These are phyloP conservation scores for Niebla homalea DNA, from an alignment of 495 filamentous ascomycete species.

Conservation along the genomic window DNA sequence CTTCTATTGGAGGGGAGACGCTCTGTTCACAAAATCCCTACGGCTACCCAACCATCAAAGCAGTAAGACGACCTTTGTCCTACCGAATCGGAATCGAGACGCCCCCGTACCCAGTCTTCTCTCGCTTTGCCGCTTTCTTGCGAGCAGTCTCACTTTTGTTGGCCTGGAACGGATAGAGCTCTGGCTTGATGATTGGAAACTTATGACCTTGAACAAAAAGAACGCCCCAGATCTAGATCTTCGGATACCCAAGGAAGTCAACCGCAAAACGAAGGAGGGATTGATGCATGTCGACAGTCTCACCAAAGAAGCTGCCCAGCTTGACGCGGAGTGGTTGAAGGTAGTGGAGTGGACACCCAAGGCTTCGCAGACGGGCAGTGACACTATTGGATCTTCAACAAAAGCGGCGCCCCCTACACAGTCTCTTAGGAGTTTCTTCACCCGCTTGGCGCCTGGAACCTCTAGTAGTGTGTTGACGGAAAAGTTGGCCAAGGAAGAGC, in stretches of 20 bases:
- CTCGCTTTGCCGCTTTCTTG: slow-evolving; percentile 78
- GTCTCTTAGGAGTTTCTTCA: slow-evolving; percentile 70
- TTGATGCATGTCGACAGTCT: slow-evolving; percentile 70
- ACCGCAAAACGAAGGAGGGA: slow-evolving; percentile 65
- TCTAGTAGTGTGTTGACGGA: slow-evolving; percentile 27
- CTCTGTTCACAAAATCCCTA: slow-evolving; percentile 74
- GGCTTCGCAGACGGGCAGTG: slow-evolving; percentile 20
- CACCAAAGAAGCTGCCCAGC: slow-evolving; percentile 68
- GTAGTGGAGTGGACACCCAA: slow-evolving; percentile 69
- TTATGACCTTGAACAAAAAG: slow-evolving; percentile 70
- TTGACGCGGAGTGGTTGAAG: slow-evolving; percentile 86
- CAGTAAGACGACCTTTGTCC: slow-evolving; percentile 72
- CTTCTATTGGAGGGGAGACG: slow-evolving; percentile 97
- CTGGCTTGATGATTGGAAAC: slow-evolving; percentile 73
- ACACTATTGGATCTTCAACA: slow-evolving; percentile 18
- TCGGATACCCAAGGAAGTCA: slow-evolving; percentile 64
- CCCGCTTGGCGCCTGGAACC: slow-evolving; percentile 45
- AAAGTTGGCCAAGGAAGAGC: slow-evolving; percentile 37
- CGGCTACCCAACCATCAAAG: slow-evolving; percentile 52
- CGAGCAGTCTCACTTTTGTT: slow-evolving; percentile 93
- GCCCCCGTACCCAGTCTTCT: slow-evolving; percentile 75
- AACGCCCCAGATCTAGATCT: slow-evolving; percentile 59
- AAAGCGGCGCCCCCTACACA: slow-evolving; percentile 25
- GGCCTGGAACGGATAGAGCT: slow-evolving; percentile 76
- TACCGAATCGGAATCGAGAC: slow-evolving; percentile 79